Percentiles rank a stretch among this genome's conserved stretches.
These are phyloP conservation scores for Xanthoceras sorbifolium DNA, from an alignment of 345 rosid genomes.

Conservation along the genomic window DNA sequence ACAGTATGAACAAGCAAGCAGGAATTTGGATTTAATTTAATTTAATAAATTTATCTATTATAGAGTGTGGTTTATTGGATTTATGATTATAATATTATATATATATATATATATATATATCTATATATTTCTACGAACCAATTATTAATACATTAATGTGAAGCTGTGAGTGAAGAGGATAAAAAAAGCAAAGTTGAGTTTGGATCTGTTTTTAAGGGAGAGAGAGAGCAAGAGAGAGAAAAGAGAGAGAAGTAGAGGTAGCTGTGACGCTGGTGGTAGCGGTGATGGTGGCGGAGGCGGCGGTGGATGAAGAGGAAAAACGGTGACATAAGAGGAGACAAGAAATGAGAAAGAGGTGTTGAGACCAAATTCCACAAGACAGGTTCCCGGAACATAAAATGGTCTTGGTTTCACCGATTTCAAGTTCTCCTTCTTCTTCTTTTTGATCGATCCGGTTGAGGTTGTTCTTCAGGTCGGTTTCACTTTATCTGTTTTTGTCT, in stretches of 20 bases:
- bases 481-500: neutral
- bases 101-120: too few relatives aligned
- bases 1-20: too few relatives aligned
- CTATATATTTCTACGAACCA: too few relatives aligned
- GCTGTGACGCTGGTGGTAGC: conserved; percentile 1
- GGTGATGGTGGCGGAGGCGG: conserved; percentile 18
- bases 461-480: conserved; percentile 3
- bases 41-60: too few relatives aligned
- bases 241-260: conserved; percentile 7
- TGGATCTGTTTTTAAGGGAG: conserved; percentile 56
- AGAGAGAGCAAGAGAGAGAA: conserved; percentile 12
- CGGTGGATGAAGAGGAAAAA: neutral
- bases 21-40: too few relatives aligned
- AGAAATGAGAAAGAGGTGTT: neutral
- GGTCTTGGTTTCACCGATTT: conserved; percentile 5
- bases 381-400: neutral
- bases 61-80: too few relatives aligned
- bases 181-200: conserved; percentile 1
- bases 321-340: neutral
- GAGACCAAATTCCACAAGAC: neutral
- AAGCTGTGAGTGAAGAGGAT: neutral
- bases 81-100: too few relatives aligned
- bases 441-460: neutral
- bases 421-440: neutral
- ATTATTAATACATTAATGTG: neutral